A percentile compares a stretch with the other conserved stretches of the same genome.
phyloP scores from a whole-genome alignment of 2,329 filamentous ascomycete genomes.

The Pseudogymnoascus sp. region DNA sequence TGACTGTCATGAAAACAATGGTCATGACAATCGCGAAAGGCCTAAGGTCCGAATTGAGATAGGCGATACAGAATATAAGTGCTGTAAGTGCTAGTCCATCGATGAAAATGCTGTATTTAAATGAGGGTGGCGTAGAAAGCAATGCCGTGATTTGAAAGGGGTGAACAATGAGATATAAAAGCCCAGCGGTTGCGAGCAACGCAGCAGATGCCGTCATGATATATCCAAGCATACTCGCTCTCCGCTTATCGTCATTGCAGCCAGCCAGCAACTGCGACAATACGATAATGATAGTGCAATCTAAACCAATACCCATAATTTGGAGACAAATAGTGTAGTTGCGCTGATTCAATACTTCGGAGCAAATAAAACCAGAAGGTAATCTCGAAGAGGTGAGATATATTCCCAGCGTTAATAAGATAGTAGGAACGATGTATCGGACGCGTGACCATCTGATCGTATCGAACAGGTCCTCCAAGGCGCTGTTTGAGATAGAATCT shows the following conservation, averaged over 20 bases:
- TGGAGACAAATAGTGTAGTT: conserved; percentile 6
- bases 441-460: conserved; percentile 9
- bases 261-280: neutral
- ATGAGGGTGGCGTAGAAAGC: neutral
- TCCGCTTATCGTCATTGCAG: conserved; percentile 9
- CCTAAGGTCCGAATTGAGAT: conserved; percentile 9
- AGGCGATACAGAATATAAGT: neutral
- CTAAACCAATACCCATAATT: conserved; percentile 8
- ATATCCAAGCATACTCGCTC: neutral
- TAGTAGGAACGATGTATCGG: conserved; percentile 11
- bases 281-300: conserved; percentile 9
- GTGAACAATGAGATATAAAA: neutral
- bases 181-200: neutral
- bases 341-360: neutral
- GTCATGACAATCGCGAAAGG: conserved; percentile 9
- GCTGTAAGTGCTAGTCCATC: conserved; percentile 1
- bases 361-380: conserved; percentile 10
- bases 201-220: conserved; percentile 1
- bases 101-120: neutral
- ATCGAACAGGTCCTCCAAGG: conserved; percentile 12
- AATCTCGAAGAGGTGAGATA: conserved; percentile 6
- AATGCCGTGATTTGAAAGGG: neutral
- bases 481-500: conserved; percentile 11
- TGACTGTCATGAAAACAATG: neutral
- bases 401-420: conserved; percentile 6